Percentiles rank a stretch among this genome's conserved stretches.
These are phyloP conservation scores for Glaciozyma martinii DNA, from an alignment of 768 basidiomycete species.

Conservation along the genomic window DNA sequence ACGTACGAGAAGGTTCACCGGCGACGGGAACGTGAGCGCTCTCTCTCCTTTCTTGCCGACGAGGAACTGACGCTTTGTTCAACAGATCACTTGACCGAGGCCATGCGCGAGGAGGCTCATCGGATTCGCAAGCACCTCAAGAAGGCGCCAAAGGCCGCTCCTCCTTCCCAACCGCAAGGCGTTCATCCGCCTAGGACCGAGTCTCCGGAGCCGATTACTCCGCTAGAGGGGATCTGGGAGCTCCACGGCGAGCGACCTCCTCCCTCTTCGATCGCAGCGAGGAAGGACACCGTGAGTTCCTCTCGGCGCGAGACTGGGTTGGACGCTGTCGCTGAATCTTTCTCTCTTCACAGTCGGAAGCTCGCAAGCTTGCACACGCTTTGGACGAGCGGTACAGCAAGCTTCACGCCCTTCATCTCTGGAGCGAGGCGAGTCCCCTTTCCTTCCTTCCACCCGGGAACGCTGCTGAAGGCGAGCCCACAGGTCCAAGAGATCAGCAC, in stretches of 20 bases:
- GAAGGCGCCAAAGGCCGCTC: constrained; percentile 32
- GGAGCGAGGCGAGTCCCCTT: constrained; percentile 14
- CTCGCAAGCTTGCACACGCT: constrained; percentile 20
- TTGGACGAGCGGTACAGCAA: constrained; percentile 27
- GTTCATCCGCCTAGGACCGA: constrained; percentile 21
- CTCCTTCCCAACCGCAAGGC: constrained; percentile 17
- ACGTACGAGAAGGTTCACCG: constrained; percentile 56
- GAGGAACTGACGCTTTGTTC: not conserved
- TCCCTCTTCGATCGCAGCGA: constrained; percentile 80
- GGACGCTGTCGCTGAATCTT: not conserved
- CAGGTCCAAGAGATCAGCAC: no score
- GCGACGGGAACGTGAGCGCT: constrained; percentile 54
- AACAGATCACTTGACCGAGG: constrained; percentile 39
- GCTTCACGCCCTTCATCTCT: constrained; percentile 20
- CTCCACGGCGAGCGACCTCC: constrained; percentile 76
- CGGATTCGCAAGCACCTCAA: constrained; percentile 50
- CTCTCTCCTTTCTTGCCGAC: no score
- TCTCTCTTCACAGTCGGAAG: constrained; percentile 6
- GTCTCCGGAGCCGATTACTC: constrained; percentile 34
- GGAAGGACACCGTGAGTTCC: constrained; percentile 59
- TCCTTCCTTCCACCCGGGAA: no score
- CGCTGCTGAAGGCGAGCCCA: no score
- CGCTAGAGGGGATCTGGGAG: constrained; percentile 64
- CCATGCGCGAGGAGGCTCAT: constrained; percentile 55
- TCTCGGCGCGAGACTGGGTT: not conserved